Base-by-base conservation (phyloP, 2,329 filamentous ascomycete species). In the Penicillium sp. region DNA sequence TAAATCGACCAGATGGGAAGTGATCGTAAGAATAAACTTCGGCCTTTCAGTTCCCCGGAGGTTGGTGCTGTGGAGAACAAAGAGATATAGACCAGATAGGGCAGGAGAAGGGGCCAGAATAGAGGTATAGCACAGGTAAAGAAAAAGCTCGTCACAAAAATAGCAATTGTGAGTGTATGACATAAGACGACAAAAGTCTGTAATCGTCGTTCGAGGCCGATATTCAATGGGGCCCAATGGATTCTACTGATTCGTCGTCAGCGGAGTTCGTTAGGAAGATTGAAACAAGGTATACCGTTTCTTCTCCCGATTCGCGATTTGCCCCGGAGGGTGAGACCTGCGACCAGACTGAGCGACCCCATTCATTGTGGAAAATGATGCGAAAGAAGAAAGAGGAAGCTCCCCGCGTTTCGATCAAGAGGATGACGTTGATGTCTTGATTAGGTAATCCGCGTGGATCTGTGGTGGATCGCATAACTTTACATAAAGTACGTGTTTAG, bases 121-220 rank as follows among this genome's bases (percentile, higher is more conserved):
- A 98, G 79, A 1, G 95, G 95, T 55, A 96, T 93, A 55, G 91
- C 89, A 76, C 92, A 96, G 33, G 93, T 85, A 70, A 96, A 89
- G 80, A 96, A 96, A 80, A 98, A 98, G 56, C 88, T 74, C 5
- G 90, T 89, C 5, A 96, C 82, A 65, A 85, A 82, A 24, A 85
- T 76, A n/a, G 85, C 84, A 59, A 93, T 89, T 54, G 84, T 86
- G 64, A 90, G 81, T 59, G 86, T 90, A 74, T 93, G 90, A 65
- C 86, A 82, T 9, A 93, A 79, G 13, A 93, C 89, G 4, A 93
- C 84, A 37, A 92, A 84, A 3, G 93, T 95, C 75, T 93, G 90
- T 47, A 91, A 74, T 26, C 90, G 85, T 44, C 90, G 84, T 65
- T 84, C 83, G 49, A 91, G 78, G 2, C 90, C 89, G 22, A 93